Base-by-base conservation (phyloP, 768 basidiomycete genomes). In the Rhizopogon vulgaris region DNA sequence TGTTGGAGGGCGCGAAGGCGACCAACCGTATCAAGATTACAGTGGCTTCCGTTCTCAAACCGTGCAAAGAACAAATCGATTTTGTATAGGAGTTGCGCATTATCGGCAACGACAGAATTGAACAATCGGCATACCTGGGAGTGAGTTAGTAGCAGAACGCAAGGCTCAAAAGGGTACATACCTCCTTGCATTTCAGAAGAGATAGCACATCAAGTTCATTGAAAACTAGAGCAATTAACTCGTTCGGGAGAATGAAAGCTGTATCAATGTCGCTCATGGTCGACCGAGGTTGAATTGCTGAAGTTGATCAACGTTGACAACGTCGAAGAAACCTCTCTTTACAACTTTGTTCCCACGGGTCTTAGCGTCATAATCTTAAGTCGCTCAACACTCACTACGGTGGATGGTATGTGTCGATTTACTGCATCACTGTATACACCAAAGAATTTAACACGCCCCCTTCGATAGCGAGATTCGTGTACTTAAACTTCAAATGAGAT, bases 71-170 rank as follows among this genome's bases (percentile, higher is more conserved):
- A 69, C 4, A 71, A 39, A 39, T 68, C 60, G 25, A 63, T 60
- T 42, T 61, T 64, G 59, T 73, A 73, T 36, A 52, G 37, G 18
- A 72, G 51, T 1, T 58, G 55, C 30, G 58, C 57, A 41, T 56
- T 67, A 10, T 46, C 54, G n/a, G 57, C 52, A 30, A 71, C 45
- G 38, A 69, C 59, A 25, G 57, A 56, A 41, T 55, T 49, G 34
- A 70, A 68, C n/a, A 58, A 48, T 42, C 56, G 61, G 57, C 67
- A 72, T 51, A 67, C 69, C 66, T 61, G 45, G 37, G 39, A 8
- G 24, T 37, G 25, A 45, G 9, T 10, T 32, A 14, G 37, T 17
- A 22, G 27, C 27, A 8, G 25, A 37, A 27, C 17, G 15, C 3
- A 3, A 15, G 0, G 43, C 38, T 3, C 25, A n/a, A 38, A 2